Evolutionary conservation across 148 eudicot species (phyloP).

Genomic region (Silene conica): DNA sequence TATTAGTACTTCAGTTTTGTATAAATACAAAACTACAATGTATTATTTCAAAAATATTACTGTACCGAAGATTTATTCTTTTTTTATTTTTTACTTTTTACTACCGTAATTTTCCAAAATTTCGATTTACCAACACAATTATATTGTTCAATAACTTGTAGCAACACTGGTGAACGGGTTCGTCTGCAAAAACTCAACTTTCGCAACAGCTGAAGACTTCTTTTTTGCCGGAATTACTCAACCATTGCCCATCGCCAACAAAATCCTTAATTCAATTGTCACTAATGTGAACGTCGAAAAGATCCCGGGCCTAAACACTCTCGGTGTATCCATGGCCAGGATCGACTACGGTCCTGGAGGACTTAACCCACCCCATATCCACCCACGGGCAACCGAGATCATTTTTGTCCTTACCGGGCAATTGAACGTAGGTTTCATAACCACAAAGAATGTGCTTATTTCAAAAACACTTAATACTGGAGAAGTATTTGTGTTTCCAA

Average conservation of each 20-base stretch:
- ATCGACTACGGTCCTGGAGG: constrained; percentile 39
- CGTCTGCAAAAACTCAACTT: constrained; percentile 28
- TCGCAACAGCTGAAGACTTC: constrained; percentile 31
- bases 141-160: background rate
- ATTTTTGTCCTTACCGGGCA: constrained; percentile 29
- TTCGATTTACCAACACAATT: background rate
- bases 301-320: constrained; percentile 39
- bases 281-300: constrained; percentile 32
- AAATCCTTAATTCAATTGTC: constrained; percentile 28
- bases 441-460: constrained; percentile 25
- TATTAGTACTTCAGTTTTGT: no score
- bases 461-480: constrained; percentile 20
- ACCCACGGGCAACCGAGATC: constrained; percentile 47
- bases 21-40: no score
- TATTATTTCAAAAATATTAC: no score
- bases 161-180: constrained; percentile 28
- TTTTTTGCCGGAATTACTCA: constrained; percentile 27
- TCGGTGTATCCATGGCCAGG: constrained; percentile 37
- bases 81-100: no score
- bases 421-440: constrained; percentile 32
- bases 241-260: constrained; percentile 27
- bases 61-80: no score
- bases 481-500: constrained; percentile 29
- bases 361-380: constrained; percentile 41
- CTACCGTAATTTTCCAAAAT: no score